These are phyloP conservation scores for Epichloe uncinata DNA, from an alignment of 2,329 filamentous ascomycete species.

Conservation along the genomic window DNA sequence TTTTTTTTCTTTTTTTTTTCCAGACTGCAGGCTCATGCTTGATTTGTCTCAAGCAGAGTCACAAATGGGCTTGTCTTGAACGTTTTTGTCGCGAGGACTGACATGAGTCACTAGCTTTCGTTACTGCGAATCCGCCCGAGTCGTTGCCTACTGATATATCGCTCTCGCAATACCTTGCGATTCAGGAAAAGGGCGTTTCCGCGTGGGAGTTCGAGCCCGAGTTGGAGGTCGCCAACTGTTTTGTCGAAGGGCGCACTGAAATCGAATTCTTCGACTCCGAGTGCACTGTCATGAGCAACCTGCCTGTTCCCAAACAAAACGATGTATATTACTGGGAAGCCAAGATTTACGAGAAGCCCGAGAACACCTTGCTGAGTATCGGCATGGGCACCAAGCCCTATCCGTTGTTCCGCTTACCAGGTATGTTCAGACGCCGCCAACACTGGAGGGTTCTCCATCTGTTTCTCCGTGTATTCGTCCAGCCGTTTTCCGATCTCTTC, in stretches of 20 bases:
- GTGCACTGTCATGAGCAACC: slow-evolving; percentile 91
- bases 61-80: too few relatives aligned
- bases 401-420: slow-evolving; percentile 83
- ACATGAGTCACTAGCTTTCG: slow-evolving; percentile 54
- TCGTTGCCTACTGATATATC: slow-evolving; percentile 95
- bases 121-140: slow-evolving; percentile 88
- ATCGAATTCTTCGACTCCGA: slow-evolving; percentile 98
- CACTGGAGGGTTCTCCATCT: not conserved
- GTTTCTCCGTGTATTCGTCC: not conserved
- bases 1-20: too few relatives aligned
- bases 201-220: slow-evolving; percentile 99
- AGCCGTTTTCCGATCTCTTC: too few relatives aligned
- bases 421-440: slow-evolving; percentile 35
- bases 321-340: slow-evolving; percentile 99
- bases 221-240: slow-evolving; percentile 95
- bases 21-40: too few relatives aligned
- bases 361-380: slow-evolving; percentile 73
- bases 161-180: slow-evolving; percentile 90
- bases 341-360: slow-evolving; percentile 96
- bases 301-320: slow-evolving; percentile 96
- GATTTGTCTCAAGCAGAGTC: too few relatives aligned
- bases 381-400: slow-evolving; percentile 97
- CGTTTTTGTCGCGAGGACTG: slow-evolving; percentile 4
- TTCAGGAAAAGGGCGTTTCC: slow-evolving; percentile 98
- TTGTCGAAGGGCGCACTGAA: slow-evolving; percentile 90